phyloP scores from a whole-genome alignment of 345 rosid species.

The Diplotaxis tenuifolia region DNA sequence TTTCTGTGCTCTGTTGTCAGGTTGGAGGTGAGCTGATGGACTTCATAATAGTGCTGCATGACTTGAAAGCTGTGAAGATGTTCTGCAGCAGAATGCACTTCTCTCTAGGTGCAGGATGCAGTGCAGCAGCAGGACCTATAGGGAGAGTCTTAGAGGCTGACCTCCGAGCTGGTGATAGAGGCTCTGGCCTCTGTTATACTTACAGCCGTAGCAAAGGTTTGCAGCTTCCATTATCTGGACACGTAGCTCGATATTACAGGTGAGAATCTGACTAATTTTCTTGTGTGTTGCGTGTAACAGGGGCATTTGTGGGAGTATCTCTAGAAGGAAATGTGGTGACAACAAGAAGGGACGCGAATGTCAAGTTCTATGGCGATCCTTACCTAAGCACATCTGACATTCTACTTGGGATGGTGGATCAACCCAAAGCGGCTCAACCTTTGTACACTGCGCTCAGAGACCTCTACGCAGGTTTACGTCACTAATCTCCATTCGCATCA shows the following conservation, averaged over 20 bases:
- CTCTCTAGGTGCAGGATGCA: conserved; percentile 95
- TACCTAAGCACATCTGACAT: conserved; percentile 77
- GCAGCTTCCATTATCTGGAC: neutral
- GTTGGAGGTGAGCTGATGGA: conserved; percentile 98
- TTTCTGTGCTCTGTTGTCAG: conserved; percentile 44
- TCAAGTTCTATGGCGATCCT: conserved; percentile 88
- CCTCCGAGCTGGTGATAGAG: conserved; percentile 88
- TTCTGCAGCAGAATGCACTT: conserved; percentile 98
- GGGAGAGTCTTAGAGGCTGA: conserved; percentile 98
- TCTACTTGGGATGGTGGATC: conserved; percentile 74
- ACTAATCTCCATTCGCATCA: conserved; percentile 18
- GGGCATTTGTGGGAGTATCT: conserved; percentile 96
- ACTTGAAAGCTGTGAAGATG: conserved; percentile 85
- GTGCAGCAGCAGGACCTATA: conserved; percentile 96
- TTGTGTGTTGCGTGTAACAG: conserved; percentile 35
- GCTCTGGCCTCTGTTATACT: conserved; percentile 90
- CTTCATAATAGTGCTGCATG: conserved; percentile 83
- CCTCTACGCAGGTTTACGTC: conserved; percentile 52
- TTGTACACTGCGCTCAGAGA: conserved; percentile 65
- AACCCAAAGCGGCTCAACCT: conserved; percentile 91
- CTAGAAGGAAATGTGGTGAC: conserved; percentile 86
- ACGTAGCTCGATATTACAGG: neutral
- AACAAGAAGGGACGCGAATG: conserved; percentile 81
- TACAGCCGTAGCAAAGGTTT: conserved; percentile 99
- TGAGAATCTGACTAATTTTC: neutral